A percentile compares a stretch with the other conserved stretches of the same genome.
Evolutionary conservation across 2,329 filamentous ascomycete genomes (phyloP).

Genomic region (Geosmithia flava): DNA sequence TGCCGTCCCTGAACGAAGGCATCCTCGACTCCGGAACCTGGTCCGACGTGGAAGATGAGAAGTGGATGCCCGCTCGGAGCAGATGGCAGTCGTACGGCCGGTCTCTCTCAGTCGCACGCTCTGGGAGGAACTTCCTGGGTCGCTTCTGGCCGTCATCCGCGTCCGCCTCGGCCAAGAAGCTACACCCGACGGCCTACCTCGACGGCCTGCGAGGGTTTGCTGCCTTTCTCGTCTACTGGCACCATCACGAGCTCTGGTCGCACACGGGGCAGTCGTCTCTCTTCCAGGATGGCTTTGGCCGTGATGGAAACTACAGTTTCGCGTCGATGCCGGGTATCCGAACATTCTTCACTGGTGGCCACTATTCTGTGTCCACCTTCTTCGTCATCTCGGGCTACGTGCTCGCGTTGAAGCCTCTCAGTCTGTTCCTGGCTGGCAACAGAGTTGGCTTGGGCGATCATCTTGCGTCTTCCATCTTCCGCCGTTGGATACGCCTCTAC

Average conservation of each 20-base stretch:
- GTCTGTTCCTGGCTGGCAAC: slow-evolving; percentile 30
- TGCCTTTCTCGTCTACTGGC: slow-evolving; percentile 52
- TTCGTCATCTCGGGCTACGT: slow-evolving; percentile 48
- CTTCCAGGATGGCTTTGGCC: slow-evolving; percentile 42
- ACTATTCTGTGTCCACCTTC: slow-evolving; percentile 45
- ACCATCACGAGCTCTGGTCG: slow-evolving; percentile 47
- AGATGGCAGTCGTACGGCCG: neutral
- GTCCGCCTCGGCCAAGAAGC: slow-evolving; percentile 9
- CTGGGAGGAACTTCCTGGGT: neutral
- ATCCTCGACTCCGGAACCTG: neutral
- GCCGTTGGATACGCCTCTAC: slow-evolving; percentile 35
- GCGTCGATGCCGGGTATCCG: slow-evolving; percentile 43
- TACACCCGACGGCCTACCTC: slow-evolving; percentile 40
- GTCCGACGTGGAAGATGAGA: neutral
- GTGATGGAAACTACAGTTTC: slow-evolving; percentile 34
- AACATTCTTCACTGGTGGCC: slow-evolving; percentile 47
- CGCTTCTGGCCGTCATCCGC: neutral
- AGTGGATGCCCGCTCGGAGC: neutral
- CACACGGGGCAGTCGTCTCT: slow-evolving; percentile 26
- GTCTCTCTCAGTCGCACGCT: neutral
- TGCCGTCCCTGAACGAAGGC: neutral
- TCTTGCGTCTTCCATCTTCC: slow-evolving; percentile 32
- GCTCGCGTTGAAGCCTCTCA: slow-evolving; percentile 35
- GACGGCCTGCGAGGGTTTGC: slow-evolving; percentile 57
- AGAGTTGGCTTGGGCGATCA: slow-evolving; percentile 26